These are phyloP conservation scores for Cystofilobasidium capitatum DNA, from an alignment of 768 basidiomycete genomes.

Conservation along the genomic window DNA sequence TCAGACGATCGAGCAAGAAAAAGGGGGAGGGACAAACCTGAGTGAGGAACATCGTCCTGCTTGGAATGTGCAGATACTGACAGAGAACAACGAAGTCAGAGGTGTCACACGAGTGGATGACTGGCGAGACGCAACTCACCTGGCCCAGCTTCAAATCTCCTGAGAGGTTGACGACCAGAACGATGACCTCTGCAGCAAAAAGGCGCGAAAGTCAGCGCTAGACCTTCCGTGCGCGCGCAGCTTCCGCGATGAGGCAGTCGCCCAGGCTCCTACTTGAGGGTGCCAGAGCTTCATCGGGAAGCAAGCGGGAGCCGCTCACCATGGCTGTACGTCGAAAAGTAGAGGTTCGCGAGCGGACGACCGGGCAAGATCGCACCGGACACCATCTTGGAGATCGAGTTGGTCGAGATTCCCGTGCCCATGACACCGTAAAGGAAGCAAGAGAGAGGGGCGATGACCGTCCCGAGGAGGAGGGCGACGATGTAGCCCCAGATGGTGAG, in stretches of 20 bases:
- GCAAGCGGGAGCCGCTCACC: no score
- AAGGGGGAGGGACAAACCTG: no score
- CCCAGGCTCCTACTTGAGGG: no score
- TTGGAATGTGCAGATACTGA: slow-evolving; percentile 16
- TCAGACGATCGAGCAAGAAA: no score
- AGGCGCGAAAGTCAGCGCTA: no score
- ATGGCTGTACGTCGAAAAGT: slow-evolving; percentile 45
- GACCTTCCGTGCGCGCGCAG: no score
- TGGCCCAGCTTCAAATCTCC: slow-evolving; percentile 21
- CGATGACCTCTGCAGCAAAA: no score
- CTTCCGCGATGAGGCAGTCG: no score
- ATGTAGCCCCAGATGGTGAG: slow-evolving; percentile 58
- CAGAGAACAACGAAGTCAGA: not conserved
- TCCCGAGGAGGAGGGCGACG: slow-evolving; percentile 44
- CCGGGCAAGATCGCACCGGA: slow-evolving; percentile 28
- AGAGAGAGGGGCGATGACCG: slow-evolving; percentile 36
- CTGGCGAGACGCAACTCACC: no score
- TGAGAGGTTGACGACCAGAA: slow-evolving; percentile 4
- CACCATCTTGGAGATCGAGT: slow-evolving; percentile 42
- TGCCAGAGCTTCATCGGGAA: no score
- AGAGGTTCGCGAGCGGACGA: not conserved
- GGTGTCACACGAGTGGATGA: not conserved
- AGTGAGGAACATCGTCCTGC: slow-evolving; percentile 25
- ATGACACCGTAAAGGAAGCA: slow-evolving; percentile 51
- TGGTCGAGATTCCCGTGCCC: slow-evolving; percentile 54